phyloP scores from a whole-genome alignment of 768 basidiomycete species.

The Rhizopogon vesiculosus region DNA sequence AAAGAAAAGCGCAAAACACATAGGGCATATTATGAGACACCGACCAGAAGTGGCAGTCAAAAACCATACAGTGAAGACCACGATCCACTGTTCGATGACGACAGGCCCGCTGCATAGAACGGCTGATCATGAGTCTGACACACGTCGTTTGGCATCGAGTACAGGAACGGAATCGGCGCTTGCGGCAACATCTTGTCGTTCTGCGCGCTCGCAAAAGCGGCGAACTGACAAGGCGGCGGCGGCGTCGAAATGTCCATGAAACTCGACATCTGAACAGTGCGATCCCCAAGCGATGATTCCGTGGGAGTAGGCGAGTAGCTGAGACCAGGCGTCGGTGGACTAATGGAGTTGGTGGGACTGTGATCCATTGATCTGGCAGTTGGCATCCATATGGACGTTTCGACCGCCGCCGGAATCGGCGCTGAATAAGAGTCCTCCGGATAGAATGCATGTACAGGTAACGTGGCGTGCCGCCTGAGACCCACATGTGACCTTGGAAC shows the following conservation, averaged over 20 bases:
- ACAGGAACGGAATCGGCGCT: constrained; percentile 15
- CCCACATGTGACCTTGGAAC: constrained; percentile 11
- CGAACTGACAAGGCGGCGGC: constrained; percentile 27
- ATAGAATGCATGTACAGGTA: constrained; percentile 32
- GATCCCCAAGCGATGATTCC: constrained; percentile 51
- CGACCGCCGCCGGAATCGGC: background rate
- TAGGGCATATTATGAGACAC: background rate
- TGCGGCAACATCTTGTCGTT: constrained; percentile 27
- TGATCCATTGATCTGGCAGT: background rate
- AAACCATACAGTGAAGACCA: constrained; percentile 2
- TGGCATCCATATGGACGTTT: constrained; percentile 1
- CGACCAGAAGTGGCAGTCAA: background rate
- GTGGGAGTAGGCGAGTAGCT: constrained; percentile 58
- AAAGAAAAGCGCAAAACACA: background rate
- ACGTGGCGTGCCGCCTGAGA: constrained; percentile 38
- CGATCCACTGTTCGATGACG: background rate
- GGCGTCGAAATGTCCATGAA: constrained; percentile 42
- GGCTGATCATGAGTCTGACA: background rate
- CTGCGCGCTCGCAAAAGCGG: constrained; percentile 29
- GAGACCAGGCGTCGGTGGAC: constrained; percentile 53
- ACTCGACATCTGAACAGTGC: constrained; percentile 50
- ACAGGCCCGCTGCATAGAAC: background rate
- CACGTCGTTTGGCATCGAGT: constrained; percentile 12
- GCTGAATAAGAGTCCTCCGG: constrained; percentile 9
- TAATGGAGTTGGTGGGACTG: constrained; percentile 26